Evolutionary conservation across 179 eudicot species (phyloP), one percentile per base, ranked within the genome.

Genomic region (Silene coronaria): DNA sequence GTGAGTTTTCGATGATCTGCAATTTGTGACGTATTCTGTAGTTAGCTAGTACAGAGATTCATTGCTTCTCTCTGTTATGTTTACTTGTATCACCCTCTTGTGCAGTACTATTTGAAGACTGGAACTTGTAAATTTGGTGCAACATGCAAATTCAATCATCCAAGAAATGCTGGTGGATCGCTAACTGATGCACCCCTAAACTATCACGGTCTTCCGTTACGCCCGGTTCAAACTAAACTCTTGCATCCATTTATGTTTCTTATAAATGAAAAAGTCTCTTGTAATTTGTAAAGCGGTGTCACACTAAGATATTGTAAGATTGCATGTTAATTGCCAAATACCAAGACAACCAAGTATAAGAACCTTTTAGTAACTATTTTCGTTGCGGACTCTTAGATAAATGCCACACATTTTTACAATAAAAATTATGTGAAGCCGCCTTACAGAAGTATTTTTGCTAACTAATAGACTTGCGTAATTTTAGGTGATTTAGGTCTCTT

Each of bases 71-170:
- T 22, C 48, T 64, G 28, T 67, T 57, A 67, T 38, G 8, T 30
- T 60, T 82, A 42, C 59, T 79, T 19, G 22, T 84, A 60, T 14
- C 77, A 23, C 28, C 13, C 74, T 16, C 34, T 62, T 82, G 53
- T 90, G 85, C 94, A 94, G 98, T 94, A 82, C 76, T 94, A 85
- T 81, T 78, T 89, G 77, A 90, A 91, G 88, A 92, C 97, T 3
- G 93, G 98, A 77, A 89, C 89, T 65, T 94, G 98, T 85, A 94
- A 94, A 87, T 94, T 90, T 83, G 97, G 98, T 71, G 84, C 85
- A 7, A 85, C 95, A 74, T 94, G 98, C 88, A 94, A 94, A 84
- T 94, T 89, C 73, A 80, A 92, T 82, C 97, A 94, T 72, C 98
- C 98, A 12, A 87, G 89, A 88, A 81, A 89, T 76, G 87, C 86